Base-by-base conservation (phyloP, 257 asterid genomes). In the Solanum neorickii region DNA sequence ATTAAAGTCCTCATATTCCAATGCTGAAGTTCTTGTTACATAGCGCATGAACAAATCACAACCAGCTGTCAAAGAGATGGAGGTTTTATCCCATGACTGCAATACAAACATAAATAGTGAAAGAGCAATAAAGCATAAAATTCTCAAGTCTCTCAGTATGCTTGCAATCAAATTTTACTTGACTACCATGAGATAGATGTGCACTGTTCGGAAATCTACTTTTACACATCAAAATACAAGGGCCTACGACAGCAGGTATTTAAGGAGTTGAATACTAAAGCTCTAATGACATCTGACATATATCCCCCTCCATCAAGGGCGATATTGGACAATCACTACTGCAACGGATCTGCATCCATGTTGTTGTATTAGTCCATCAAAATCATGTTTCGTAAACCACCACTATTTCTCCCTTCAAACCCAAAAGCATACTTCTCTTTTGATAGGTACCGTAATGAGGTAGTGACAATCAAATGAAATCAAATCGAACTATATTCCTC, bases 51-150 rank as follows among this genome's bases (percentile, higher is more conserved):
- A 97, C 86, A 94, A 93, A 88, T 95, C 98, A 86, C 98, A 97
- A 20, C 98, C 98, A 87, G 98, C 98, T 29, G 98, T 93, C 91
- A 97, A 88, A 84, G 99, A 97, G 91, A 95, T 95, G 21, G 98
- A 95, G 86, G 99, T 95, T n/a, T 95, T 92, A 89, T 97, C 99
- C 98, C 98, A 97, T 69, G 96, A 93, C 99, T 95, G 93, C 82
- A 41, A 89, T 69, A 77, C 87, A 80, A 27, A 88, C 20, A 87
- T 1, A 84, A 83, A 66, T 7, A 15, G 39, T 74, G 66, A 31
- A 82, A 49, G 65, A 20, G 8, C 65, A 56, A 56, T 56, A 56
- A 14, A 46, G 6, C 69, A 18, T 82, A 82, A 29, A 16, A 27
- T 29, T 82, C 85, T 78, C 27, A 44, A 27, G 42, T 78, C 10